Evolutionary conservation across 73 alveolate genomes (phyloP), one percentile per base, ranked within the genome.

Genomic region (Paramecium biaurelia): DNA sequence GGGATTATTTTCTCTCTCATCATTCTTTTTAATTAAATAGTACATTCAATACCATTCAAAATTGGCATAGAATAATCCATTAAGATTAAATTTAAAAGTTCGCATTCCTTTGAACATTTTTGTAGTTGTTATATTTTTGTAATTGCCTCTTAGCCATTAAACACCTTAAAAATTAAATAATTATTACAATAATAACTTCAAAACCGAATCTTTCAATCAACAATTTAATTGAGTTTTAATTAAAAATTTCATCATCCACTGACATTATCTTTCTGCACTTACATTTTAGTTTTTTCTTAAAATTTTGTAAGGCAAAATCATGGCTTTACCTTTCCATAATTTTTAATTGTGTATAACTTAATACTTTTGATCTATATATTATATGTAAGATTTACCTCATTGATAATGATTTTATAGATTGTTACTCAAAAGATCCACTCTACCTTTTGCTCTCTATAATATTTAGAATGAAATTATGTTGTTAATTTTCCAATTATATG

Each of bases 221-320:
- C 5, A 79, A 30, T 47, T 79, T 18, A 0, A 79, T 79, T 12
- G 90, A 79, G 7, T 38, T 79, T 47, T 79, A 79, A 79, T 79
- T 79, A 47, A 79, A 79, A 18, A 45, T 41, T 47, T 79, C 90
- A 79, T 79, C 90, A 79, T 79, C 90, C 7, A 79, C 90, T n/a
- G 72, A 79, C 34, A 79, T 21, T 20, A 79, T 79, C 9, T 42
- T 79, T 26, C 49, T 79, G 14, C 90, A 79, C 21, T 38, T 9
- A 45, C 90, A 79, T 15, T 23, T n/a, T 5, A 53, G 11, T 53
- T 53, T 53, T 15, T 53, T 53, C 15, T 53, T 34, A 67, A 70
- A 70, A 5, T 70, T 70, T 4, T 70, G 10, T 53, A 53, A 53
- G 11, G 68, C 68, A 53, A 34, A 18, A 53, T 53, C 68, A 21